These are phyloP conservation scores for Zopfia rhizophila DNA, from an alignment of 2,329 filamentous ascomycete species.

Conservation along the genomic window DNA sequence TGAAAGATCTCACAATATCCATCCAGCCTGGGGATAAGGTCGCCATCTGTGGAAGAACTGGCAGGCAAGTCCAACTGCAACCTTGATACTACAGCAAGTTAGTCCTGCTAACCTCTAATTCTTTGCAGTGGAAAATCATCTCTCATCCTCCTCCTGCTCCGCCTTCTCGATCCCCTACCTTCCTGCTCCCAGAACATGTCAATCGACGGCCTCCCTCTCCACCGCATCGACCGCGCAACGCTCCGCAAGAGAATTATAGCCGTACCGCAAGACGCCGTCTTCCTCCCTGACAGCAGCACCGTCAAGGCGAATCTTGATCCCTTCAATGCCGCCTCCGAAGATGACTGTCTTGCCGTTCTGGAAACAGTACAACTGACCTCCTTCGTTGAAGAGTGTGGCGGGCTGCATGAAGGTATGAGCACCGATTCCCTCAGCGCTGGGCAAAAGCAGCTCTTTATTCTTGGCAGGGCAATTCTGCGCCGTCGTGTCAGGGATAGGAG, in stretches of 20 bases:
- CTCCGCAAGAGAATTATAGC: slow-evolving; percentile 19
- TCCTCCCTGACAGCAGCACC: slow-evolving; percentile 12
- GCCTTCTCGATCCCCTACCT: slow-evolving; percentile 9
- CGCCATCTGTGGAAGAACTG: slow-evolving; percentile 28
- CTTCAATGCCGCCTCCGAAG: not conserved
- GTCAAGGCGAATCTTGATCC: slow-evolving; percentile 11
- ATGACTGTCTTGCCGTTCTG: slow-evolving; percentile 38
- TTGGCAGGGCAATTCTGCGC: slow-evolving; percentile 65
- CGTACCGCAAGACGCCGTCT: slow-evolving; percentile 25
- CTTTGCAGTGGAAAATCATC: slow-evolving; percentile 10
- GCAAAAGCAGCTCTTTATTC: slow-evolving; percentile 69
- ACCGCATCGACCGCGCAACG: slow-evolving; percentile 1
- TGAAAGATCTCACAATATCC: slow-evolving; percentile 4
- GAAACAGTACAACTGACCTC: slow-evolving; percentile 54
- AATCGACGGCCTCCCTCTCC: slow-evolving; percentile 5
- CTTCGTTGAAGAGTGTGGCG: slow-evolving; percentile 32
- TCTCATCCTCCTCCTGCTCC: not conserved
- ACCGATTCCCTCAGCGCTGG: slow-evolving; percentile 46
- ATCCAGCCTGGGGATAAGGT: slow-evolving; percentile 21
- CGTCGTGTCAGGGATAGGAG: slow-evolving; percentile 5
- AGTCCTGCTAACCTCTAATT: slow-evolving; percentile 9
- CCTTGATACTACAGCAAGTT: too few species aligned
- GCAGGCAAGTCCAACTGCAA: slow-evolving; percentile 4
- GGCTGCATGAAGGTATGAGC: slow-evolving; percentile 8
- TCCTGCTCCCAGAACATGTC: slow-evolving; percentile 7